Evolutionary conservation across 129 eudicot species (phyloP).

Genomic region (carrot (Daucus carota)): DH1_v3.0 NC_030389.2:21980001-21980500

Average conservation of each 20-base stretch:
- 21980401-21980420: conserved; percentile 35
- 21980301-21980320: conserved; percentile 8
- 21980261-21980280: conserved; percentile 15
- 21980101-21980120: not conserved
- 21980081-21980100: not conserved
- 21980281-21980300: conserved; percentile 36
- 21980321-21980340: conserved; percentile 9
- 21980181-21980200: not conserved
- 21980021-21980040: not conserved
- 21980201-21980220: conserved; percentile 9
- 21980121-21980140: not conserved
- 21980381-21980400: no score
- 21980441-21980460: not conserved
- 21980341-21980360: conserved; percentile 48
- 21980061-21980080: not conserved
- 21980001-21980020: not conserved
- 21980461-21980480: conserved; percentile 13
- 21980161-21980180: conserved; percentile 20
- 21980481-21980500: conserved; percentile 37
- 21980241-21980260: conserved; percentile 24
- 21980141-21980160: not conserved
- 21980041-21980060: not conserved
- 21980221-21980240: conserved; percentile 11
- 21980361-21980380: no score
- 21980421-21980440: conserved; percentile 42